These are phyloP conservation scores for Candida pseudocylindracea DNA, from an alignment of 1,139 yeast genomes.

Conservation along the genomic window DNA sequence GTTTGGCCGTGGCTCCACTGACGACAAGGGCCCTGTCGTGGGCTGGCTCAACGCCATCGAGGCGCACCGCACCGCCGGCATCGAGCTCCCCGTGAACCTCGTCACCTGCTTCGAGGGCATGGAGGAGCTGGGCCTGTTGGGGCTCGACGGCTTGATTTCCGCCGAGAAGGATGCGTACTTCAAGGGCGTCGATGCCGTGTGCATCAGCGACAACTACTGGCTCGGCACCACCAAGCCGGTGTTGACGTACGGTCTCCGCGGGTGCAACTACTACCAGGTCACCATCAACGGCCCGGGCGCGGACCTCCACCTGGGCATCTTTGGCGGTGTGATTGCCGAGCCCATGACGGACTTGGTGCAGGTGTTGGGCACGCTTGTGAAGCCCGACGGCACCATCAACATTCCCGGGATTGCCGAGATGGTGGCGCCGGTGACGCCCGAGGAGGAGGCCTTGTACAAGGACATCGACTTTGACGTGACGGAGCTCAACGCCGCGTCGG, in stretches of 20 bases:
- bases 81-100: constrained; percentile 85
- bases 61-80: constrained; percentile 68
- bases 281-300: constrained; percentile 81
- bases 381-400: constrained; percentile 55
- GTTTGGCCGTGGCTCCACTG: constrained; percentile 89
- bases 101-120: constrained; percentile 92
- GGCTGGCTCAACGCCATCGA: constrained; percentile 91
- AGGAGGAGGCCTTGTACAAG: constrained; percentile 63
- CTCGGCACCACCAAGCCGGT: constrained; percentile 93
- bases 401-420: constrained; percentile 81
- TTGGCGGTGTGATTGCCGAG: constrained; percentile 94
- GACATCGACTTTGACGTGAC: constrained; percentile 65
- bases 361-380: constrained; percentile 57
- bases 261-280: constrained; percentile 82
- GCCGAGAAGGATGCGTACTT: constrained; percentile 62
- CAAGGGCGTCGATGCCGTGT: constrained; percentile 77
- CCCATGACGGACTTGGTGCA: constrained; percentile 89
- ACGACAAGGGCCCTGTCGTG: constrained; percentile 94
- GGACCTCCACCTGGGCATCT: constrained; percentile 91
- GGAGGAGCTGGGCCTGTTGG: constrained; percentile 96
- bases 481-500: constrained; percentile 76
- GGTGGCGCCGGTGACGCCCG: constrained; percentile 81
- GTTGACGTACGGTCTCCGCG: constrained; percentile 91
- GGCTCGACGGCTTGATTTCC: constrained; percentile 66
- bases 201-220: constrained; percentile 97